Conservation (phyloP, 371 early-diverging fungal species). For the Mortierella sp. region DNA sequence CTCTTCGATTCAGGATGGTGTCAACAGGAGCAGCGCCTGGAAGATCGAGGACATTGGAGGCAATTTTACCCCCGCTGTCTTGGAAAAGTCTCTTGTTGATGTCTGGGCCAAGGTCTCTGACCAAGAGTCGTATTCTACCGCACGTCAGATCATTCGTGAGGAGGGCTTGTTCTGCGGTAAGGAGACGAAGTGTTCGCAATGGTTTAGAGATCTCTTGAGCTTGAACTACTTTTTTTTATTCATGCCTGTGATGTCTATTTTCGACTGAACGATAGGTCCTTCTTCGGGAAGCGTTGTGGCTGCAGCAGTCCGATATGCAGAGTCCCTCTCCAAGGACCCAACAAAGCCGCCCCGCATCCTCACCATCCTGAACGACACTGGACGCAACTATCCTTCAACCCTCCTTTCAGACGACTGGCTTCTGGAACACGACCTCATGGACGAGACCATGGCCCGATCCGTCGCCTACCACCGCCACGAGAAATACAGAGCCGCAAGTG, state of each 20-base stretch:
- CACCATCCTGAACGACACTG: conserved; percentile 80
- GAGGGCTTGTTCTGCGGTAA: conserved; percentile 78
- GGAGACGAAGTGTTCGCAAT: neutral
- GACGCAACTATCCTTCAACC: conserved; percentile 77
- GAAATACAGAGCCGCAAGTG: conserved; percentile 82
- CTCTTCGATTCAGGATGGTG: conserved; percentile 65
- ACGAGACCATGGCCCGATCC: conserved; percentile 71
- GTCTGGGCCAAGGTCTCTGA: conserved; percentile 81
- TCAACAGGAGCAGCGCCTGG: conserved; percentile 67
- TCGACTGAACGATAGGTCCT: conserved; percentile 52
- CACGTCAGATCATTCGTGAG: conserved; percentile 76
- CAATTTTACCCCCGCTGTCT: conserved; percentile 71
- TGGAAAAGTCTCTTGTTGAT: conserved; percentile 73
- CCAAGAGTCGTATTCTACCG: conserved; percentile 79
- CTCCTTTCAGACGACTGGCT: conserved; percentile 84
- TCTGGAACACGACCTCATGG: conserved; percentile 79
- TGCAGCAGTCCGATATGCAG: conserved; percentile 71
- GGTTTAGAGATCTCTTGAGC: neutral
- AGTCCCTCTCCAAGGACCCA: conserved; percentile 23
- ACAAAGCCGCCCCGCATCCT: conserved; percentile 51
- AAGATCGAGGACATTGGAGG: conserved; percentile 84
- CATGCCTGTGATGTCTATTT: neutral
- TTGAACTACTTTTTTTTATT: neutral
- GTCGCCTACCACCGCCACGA: conserved; percentile 72
- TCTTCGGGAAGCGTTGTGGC: conserved; percentile 81